Conservation (phyloP, 2,329 filamentous ascomycete genomes). For the Curvularia verruculosa region DNA sequence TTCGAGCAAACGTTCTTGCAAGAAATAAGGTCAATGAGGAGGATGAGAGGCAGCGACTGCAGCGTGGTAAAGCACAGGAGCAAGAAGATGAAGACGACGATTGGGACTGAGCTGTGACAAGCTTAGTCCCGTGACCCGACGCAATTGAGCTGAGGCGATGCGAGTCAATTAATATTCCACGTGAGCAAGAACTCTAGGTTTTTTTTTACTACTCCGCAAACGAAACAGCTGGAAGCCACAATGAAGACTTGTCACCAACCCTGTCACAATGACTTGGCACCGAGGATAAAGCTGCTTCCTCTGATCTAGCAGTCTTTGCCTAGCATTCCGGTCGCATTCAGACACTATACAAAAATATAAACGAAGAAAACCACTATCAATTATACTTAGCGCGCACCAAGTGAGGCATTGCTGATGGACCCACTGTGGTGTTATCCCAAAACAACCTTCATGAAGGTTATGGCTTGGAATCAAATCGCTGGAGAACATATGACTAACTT, state of each 20-base stretch:
- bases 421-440: not conserved
- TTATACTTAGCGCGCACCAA: not conserved
- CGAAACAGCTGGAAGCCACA: not conserved
- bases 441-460: not conserved
- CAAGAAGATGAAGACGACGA: conserved; percentile 57
- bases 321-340: not conserved
- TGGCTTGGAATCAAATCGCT: not conserved
- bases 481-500: not conserved
- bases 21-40: conserved; percentile 59
- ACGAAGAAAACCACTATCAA: not conserved
- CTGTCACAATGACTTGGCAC: not conserved
- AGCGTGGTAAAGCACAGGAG: conserved; percentile 39
- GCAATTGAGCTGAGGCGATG: not conserved
- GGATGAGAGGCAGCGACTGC: conserved; percentile 42
- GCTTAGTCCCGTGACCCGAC: not conserved
- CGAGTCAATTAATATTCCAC: not conserved
- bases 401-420: not conserved
- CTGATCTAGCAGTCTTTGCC: not conserved
- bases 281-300: not conserved
- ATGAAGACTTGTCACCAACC: not conserved
- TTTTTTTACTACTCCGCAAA: not conserved
- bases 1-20: conserved; percentile 58
- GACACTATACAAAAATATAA: not conserved
- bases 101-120: conserved; percentile 52
- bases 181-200: not conserved